Percentiles rank a stretch among this genome's conserved stretches.
Conservation (phyloP, 352 stramenopile species). For the Thraustochytrium sp. region DNA sequence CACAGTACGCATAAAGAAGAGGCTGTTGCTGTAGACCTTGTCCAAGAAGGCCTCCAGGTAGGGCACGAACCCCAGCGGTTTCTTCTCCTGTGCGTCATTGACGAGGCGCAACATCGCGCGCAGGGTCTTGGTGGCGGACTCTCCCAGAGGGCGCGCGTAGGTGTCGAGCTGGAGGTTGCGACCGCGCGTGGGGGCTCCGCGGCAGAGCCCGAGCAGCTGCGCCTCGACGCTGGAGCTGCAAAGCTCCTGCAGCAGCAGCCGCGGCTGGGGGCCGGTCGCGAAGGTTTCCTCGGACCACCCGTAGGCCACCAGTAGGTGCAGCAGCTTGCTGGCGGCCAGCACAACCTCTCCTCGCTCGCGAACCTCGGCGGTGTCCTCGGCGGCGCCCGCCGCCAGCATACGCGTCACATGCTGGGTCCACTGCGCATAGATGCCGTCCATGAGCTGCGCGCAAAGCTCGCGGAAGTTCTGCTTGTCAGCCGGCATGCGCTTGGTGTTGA, state of each 20-base stretch:
- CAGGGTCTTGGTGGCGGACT: not conserved
- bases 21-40: not conserved
- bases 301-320: slow-evolving; percentile 4
- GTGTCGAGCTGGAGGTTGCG: not conserved
- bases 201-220: not conserved
- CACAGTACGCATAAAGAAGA: slow-evolving; percentile 1
- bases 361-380: not conserved
- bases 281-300: slow-evolving; percentile 26
- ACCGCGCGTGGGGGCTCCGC: not conserved
- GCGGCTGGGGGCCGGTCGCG: not conserved
- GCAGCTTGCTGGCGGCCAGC: not conserved
- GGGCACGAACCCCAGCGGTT: not conserved
- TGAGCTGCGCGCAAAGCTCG: not conserved
- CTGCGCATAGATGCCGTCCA: not conserved
- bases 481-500: slow-evolving; percentile 22
- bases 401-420: not conserved
- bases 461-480: not conserved
- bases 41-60: slow-evolving; percentile 11
- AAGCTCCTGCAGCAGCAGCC: not conserved
- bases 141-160: not conserved
- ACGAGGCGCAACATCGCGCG: not conserved
- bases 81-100: slow-evolving; percentile 21
- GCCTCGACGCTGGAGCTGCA: not conserved
- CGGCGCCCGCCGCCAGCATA: not conserved
- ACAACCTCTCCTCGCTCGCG: not conserved